These are phyloP conservation scores for Withania somnifera DNA, from an alignment of 305 asterid genomes.

Conservation along the genomic window DNA sequence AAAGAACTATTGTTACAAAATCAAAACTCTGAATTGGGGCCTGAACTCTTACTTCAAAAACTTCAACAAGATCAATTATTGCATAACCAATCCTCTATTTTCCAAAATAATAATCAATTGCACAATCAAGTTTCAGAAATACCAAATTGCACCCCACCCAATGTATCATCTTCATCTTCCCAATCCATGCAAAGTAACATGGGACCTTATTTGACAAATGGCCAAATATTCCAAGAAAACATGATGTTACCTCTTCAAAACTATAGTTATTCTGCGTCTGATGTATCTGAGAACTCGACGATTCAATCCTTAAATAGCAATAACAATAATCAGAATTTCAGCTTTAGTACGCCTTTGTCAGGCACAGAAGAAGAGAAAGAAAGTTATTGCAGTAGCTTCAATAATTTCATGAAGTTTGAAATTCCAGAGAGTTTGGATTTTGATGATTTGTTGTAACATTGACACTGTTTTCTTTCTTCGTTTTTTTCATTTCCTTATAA, in stretches of 20 bases:
- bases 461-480: too few species aligned
- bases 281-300: not conserved
- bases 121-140: not conserved
- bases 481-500: not conserved
- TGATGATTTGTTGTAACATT: constrained; percentile 1
- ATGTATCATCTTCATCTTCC: constrained; percentile 1
- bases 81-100: not conserved
- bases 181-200: not conserved
- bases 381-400: not conserved
- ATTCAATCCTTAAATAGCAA: not conserved
- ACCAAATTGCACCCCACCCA: not conserved
- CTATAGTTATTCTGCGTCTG: not conserved
- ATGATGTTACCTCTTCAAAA: not conserved
- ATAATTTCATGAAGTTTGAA: constrained; percentile 3
- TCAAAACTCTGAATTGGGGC: not conserved
- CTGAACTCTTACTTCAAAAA: not conserved
- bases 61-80: not conserved
- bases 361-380: constrained; percentile 7
- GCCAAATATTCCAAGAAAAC: not conserved
- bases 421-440: not conserved
- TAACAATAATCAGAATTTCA: not conserved
- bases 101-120: not conserved
- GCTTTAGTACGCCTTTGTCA: not conserved
- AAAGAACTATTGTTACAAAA: not conserved
- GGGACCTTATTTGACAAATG: not conserved